A percentile compares a stretch with the other conserved stretches of the same genome.
phyloP scores from a whole-genome alignment of 805 yeast genomes.

The Suhomyces sp. region DNA sequence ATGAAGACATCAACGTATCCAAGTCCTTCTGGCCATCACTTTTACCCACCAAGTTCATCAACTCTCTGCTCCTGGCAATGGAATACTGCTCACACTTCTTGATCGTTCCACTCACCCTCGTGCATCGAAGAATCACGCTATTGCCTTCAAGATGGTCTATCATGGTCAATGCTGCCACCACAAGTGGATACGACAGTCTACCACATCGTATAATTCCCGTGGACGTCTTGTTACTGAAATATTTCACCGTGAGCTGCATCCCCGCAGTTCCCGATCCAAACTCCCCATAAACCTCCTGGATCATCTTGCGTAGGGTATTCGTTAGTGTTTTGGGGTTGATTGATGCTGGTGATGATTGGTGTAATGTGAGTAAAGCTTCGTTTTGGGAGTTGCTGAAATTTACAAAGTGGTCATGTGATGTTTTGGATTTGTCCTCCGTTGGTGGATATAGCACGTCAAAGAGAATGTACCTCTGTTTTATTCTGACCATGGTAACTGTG shows the following conservation, averaged over 20 bases:
- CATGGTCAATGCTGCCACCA: slow-evolving; percentile 66
- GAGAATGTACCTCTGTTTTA: slow-evolving; percentile 79
- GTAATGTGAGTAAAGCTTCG: slow-evolving; percentile 46
- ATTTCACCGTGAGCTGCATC: slow-evolving; percentile 63
- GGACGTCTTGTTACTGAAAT: slow-evolving; percentile 77
- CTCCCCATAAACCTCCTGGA: slow-evolving; percentile 75
- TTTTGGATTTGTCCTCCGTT: slow-evolving; percentile 10
- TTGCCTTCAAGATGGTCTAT: slow-evolving; percentile 51
- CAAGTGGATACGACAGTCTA: slow-evolving; percentile 58
- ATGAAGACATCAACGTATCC: slow-evolving; percentile 7
- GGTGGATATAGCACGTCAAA: slow-evolving; percentile 78
- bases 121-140: slow-evolving; percentile 56
- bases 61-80: slow-evolving; percentile 44
- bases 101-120: slow-evolving; percentile 83
- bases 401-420: slow-evolving; percentile 15
- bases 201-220: slow-evolving; percentile 82
- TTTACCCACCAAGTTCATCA: slow-evolving; percentile 20
- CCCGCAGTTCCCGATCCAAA: slow-evolving; percentile 67
- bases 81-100: slow-evolving; percentile 77
- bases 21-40: slow-evolving; percentile 7
- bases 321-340: slow-evolving; percentile 52
- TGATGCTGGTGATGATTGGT: slow-evolving; percentile 48
- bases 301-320: slow-evolving; percentile 51
- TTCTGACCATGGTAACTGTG: slow-evolving; percentile 85
- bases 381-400: slow-evolving; percentile 29